phyloP scores from a whole-genome alignment of 495 filamentous ascomycete genomes.

The Penicillium atrosanguineum region DNA sequence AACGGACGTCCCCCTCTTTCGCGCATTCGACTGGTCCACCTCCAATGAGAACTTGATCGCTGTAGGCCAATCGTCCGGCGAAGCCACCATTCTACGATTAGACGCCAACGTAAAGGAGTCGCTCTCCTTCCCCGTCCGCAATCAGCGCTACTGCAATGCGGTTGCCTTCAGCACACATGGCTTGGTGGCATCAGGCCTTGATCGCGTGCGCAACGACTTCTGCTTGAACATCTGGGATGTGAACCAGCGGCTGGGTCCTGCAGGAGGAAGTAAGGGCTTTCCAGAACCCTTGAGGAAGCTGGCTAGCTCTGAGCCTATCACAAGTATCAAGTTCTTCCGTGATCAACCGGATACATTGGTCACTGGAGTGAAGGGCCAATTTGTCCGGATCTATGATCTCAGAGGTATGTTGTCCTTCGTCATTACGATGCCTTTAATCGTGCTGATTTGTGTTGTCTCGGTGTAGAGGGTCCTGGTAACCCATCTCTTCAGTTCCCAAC shows the following conservation, averaged over 20 bases:
- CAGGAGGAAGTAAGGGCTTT: slow-evolving; percentile 36
- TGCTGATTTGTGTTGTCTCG: slow-evolving; percentile 4
- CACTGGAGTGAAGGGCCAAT: slow-evolving; percentile 80
- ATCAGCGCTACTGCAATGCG: slow-evolving; percentile 85
- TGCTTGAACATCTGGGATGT: slow-evolving; percentile 95
- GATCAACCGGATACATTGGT: slow-evolving; percentile 81
- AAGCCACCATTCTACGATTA: slow-evolving; percentile 77
- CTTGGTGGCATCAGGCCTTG: slow-evolving; percentile 81
- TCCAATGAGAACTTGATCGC: slow-evolving; percentile 73
- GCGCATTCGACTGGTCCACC: slow-evolving; percentile 94
- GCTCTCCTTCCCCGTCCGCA: slow-evolving; percentile 74
- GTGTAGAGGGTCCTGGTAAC: slow-evolving; percentile 51
- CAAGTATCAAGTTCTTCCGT: slow-evolving; percentile 87
- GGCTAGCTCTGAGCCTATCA: slow-evolving; percentile 81
- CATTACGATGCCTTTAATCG: slow-evolving; percentile 1
- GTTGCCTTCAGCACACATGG: slow-evolving; percentile 82
- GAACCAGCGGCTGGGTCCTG: slow-evolving; percentile 55
- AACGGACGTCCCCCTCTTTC: slow-evolving; percentile 78
- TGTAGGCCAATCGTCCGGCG: slow-evolving; percentile 79
- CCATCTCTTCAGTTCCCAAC: slow-evolving; percentile 66
- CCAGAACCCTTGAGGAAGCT: slow-evolving; percentile 67
- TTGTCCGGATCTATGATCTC: slow-evolving; percentile 85
- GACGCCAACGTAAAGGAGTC: slow-evolving; percentile 61
- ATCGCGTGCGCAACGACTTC: slow-evolving; percentile 87
- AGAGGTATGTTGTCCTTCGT: slow-evolving; percentile 57